Evolutionary conservation across 2,329 filamentous ascomycete species (phyloP), one percentile per base, ranked within the genome.

Genomic region (Fulvia fulva): DNA sequence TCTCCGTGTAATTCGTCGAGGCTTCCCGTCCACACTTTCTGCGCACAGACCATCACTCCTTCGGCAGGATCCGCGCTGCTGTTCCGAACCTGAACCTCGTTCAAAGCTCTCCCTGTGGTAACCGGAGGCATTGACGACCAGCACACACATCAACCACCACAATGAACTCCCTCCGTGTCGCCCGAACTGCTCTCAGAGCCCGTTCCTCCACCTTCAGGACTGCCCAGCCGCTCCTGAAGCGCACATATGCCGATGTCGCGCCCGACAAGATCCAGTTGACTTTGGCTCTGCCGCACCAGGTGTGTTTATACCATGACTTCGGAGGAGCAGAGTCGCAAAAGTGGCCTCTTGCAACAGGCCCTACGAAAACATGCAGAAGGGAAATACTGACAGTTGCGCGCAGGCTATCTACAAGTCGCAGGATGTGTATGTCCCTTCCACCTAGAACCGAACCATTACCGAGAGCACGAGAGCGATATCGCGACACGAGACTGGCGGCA

Each of bases 201-300:
- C 88, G 88, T 73, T 88, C 91, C 74, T 81, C 88, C 73, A 84
- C 87, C 76, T 81, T 93, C 78, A 84, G 87, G 77, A 82, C 86
- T 69, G 65, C 61, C 32, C 47, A 49, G 83, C 89, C 91, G 77
- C 86, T 90, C 67, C 89, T 92, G 83, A 88, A 91, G 78, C 87
- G 94, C 83, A 87, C 88, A 72, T 99, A 99, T 78, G 94, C 79
- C 70, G 79, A 81, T 70, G 78, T 80, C 67, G 78, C 77, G 67
- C 72, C 77, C 58, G 79, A 81, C 76, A 81, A 81, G 76, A 96
- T 99, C 85, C 95, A 96, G 87, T 87, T 99, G 82, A 96, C 91
- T 83, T 84, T 99, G 82, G 87, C 90, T 77, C 89, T 99, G 71
- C 94, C 94, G 81, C 93, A 97, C 82, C 90, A 97, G 91, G 94